Evolutionary conservation across 768 basidiomycete genomes (phyloP).

Genomic region (Dictyophora rubrovolvata): DNA sequence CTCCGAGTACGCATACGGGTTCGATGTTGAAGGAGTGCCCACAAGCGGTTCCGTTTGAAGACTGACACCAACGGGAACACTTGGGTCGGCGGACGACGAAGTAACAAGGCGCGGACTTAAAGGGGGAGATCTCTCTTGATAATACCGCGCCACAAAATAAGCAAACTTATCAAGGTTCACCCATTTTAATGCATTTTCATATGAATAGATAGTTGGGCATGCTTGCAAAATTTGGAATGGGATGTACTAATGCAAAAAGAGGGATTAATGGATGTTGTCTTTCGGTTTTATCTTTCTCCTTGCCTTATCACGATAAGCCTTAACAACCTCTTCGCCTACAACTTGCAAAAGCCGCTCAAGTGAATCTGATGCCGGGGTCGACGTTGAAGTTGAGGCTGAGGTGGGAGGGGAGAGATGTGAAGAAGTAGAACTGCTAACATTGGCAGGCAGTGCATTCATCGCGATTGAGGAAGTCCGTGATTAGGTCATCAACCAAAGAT

Average conservation of each 20-base stretch:
- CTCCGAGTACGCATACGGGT: too few relatives aligned
- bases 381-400: background rate
- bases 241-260: background rate
- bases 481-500: too few relatives aligned
- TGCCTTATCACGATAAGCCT: conserved; percentile 5
- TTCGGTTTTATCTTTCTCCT: background rate
- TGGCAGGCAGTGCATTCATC: too few relatives aligned
- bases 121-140: conserved; percentile 2
- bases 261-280: background rate
- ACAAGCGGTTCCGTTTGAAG: too few relatives aligned
- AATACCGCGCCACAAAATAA: conserved; percentile 2
- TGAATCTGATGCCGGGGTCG: background rate
- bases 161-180: conserved; percentile 1
- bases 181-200: conserved; percentile 6
- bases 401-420: too few relatives aligned
- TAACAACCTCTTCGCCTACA: conserved; percentile 2
- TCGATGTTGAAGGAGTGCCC: too few relatives aligned
- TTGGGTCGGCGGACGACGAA: background rate
- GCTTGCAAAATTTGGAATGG: conserved; percentile 4
- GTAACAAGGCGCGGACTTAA: background rate
- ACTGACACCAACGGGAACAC: background rate
- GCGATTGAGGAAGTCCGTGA: too few relatives aligned
- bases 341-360: background rate
- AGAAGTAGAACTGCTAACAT: too few relatives aligned
- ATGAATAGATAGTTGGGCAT: conserved; percentile 4